These are phyloP conservation scores for Yamadazyma insecticola DNA, from an alignment of 805 yeast genomes.

Conservation along the genomic window DNA sequence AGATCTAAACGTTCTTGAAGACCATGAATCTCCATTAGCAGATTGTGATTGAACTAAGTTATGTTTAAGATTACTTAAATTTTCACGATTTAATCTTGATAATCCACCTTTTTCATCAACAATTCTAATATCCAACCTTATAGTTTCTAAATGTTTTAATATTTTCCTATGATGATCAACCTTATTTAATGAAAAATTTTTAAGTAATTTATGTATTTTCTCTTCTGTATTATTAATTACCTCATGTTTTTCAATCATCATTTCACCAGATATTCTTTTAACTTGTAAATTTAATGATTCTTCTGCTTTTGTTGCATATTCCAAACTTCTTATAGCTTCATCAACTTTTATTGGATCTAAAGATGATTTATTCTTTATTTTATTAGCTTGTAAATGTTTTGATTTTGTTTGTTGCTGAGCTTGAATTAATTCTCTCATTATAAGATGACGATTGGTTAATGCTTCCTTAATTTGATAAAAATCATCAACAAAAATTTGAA, in stretches of 20 bases:
- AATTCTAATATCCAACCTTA: slow-evolving; percentile 65
- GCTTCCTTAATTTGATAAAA: slow-evolving; percentile 89
- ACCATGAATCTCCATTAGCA: slow-evolving; percentile 40
- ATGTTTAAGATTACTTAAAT: slow-evolving; percentile 42
- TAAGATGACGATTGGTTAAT: slow-evolving; percentile 82
- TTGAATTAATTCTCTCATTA: slow-evolving; percentile 82
- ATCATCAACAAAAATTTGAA: slow-evolving; percentile 61
- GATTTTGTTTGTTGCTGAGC: slow-evolving; percentile 72
- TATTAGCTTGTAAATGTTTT: slow-evolving; percentile 67
- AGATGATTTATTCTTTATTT: slow-evolving; percentile 65
- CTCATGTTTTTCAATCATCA: slow-evolving; percentile 67
- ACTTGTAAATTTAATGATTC: slow-evolving; percentile 73
- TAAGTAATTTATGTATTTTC: slow-evolving; percentile 50
- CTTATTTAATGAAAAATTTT: slow-evolving; percentile 58
- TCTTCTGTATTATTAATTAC: slow-evolving; percentile 56
- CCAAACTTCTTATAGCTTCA: slow-evolving; percentile 78
- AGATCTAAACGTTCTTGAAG: slow-evolving; percentile 37
- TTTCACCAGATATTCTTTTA: slow-evolving; percentile 77
- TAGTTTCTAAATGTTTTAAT: slow-evolving; percentile 65
- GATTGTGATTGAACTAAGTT: slow-evolving; percentile 41
- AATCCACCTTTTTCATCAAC: slow-evolving; percentile 79
- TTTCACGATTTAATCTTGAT: slow-evolving; percentile 75
- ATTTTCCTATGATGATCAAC: slow-evolving; percentile 86
- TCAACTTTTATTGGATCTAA: slow-evolving; percentile 87
- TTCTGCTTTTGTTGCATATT: slow-evolving; percentile 72